These are phyloP conservation scores for Astragalus membranaceus DNA, from an alignment of 306 rosid species.

Conservation along the genomic window DNA sequence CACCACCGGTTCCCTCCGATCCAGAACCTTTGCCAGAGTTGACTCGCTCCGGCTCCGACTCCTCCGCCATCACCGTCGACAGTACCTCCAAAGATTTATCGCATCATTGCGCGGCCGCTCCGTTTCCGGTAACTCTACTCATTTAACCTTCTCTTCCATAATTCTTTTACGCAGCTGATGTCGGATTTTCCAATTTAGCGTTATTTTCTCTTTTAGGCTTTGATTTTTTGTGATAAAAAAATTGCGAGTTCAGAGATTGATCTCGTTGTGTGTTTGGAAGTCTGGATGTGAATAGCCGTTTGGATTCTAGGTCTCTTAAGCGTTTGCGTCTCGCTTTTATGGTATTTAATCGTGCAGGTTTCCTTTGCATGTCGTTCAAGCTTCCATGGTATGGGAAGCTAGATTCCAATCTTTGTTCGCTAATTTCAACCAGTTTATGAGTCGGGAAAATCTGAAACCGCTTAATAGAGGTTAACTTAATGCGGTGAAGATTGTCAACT, in stretches of 20 bases:
- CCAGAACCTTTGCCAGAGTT: constrained; percentile 33
- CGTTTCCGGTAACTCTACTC: constrained; percentile 34
- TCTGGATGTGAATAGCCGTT: not conserved
- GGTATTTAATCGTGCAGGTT: not conserved
- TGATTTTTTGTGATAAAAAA: not conserved
- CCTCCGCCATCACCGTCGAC: constrained; percentile 37
- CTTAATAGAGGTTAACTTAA: not conserved
- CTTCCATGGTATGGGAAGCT: not conserved
- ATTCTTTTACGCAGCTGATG: not conserved
- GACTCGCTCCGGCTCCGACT: constrained; percentile 34
- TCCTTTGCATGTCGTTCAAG: constrained; percentile 12
- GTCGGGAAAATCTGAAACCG: not conserved
- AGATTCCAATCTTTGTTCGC: not conserved
- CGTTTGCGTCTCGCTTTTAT: not conserved
- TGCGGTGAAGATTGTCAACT: constrained; percentile 1
- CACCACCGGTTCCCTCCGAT: constrained; percentile 35
- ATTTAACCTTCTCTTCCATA: not conserved
- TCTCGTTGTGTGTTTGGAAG: not conserved
- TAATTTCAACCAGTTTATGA: constrained; percentile 5
- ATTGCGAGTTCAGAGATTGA: constrained; percentile 10
- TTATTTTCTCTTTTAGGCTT: not conserved
- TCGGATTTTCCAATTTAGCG: not conserved
- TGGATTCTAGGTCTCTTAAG: not conserved
- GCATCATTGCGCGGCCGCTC: constrained; percentile 14
- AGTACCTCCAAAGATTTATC: constrained; percentile 17